These are phyloP conservation scores for Groenewaldozyma sp. DNA, from an alignment of 1,139 yeast species.

Conservation along the genomic window DNA sequence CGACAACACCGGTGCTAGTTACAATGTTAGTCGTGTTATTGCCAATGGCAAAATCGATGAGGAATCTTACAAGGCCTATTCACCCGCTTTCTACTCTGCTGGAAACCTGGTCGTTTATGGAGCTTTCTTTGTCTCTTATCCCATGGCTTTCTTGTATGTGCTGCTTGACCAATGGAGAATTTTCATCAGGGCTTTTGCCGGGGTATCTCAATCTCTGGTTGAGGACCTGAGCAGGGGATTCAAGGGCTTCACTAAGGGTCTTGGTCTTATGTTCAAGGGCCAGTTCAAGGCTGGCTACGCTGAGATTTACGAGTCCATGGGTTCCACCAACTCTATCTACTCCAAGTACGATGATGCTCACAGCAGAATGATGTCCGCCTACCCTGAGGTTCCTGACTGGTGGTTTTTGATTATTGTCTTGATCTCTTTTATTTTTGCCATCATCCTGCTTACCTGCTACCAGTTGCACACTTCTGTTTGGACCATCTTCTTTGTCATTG, in stretches of 20 bases:
- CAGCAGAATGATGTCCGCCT: constrained; percentile 43
- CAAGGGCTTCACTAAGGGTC: constrained; percentile 1
- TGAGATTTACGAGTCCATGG: constrained; percentile 3
- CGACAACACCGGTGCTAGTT: constrained; percentile 40
- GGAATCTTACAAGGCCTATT: constrained; percentile 25
- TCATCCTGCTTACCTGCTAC: constrained; percentile 38
- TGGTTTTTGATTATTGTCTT: constrained; percentile 42
- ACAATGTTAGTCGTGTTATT: constrained; percentile 36
- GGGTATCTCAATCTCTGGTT: constrained; percentile 1
- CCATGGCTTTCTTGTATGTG: constrained; percentile 26
- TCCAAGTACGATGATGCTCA: constrained; percentile 39
- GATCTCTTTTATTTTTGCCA: constrained; percentile 40
- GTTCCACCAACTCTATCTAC: constrained; percentile 4
- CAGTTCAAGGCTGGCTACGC: constrained; percentile 4
- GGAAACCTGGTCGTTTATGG: constrained; percentile 48
- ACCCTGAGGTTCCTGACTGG: constrained; percentile 58
- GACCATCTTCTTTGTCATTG: constrained; percentile 50
- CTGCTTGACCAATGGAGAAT: constrained; percentile 18
- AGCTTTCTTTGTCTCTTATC: constrained; percentile 49
- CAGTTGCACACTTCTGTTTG: constrained; percentile 40
- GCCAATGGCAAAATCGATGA: constrained; percentile 27
- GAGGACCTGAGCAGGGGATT: constrained; percentile 13
- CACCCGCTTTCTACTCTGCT: constrained; percentile 53
- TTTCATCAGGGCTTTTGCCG: constrained; percentile 14
- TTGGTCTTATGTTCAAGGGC: not conserved